Conservation (phyloP, 768 basidiomycete genomes). For the Naganishia friedmannii region DNA sequence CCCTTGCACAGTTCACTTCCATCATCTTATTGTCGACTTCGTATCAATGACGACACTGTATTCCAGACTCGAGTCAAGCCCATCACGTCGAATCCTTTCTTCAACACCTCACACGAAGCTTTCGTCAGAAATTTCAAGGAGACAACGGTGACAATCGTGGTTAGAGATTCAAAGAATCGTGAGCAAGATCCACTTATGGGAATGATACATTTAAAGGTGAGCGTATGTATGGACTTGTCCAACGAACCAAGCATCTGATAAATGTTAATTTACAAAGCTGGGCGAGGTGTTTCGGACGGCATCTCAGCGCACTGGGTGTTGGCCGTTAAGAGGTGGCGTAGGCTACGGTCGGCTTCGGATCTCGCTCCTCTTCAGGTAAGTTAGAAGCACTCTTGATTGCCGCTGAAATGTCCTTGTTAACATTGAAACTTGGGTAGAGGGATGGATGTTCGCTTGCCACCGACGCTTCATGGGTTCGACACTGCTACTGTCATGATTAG, state of each 20-base stretch:
- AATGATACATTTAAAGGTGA: slow-evolving; percentile 25
- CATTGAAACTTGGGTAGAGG: not conserved
- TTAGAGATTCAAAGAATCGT: slow-evolving; percentile 23
- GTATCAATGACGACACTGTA: slow-evolving; percentile 29
- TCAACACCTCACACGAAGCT: slow-evolving; percentile 23
- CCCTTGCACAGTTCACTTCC: slow-evolving; percentile 13
- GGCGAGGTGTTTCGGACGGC: slow-evolving; percentile 19
- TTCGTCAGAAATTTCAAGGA: slow-evolving; percentile 24
- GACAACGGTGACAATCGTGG: slow-evolving; percentile 2
- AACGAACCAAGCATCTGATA: not conserved
- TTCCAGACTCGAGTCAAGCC: slow-evolving; percentile 30
- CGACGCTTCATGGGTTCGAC: slow-evolving; percentile 23
- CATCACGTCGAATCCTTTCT: slow-evolving; percentile 26
- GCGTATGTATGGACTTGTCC: not conserved
- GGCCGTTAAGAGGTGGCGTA: slow-evolving; percentile 16
- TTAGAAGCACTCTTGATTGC: not conserved
- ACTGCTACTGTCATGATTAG: slow-evolving; percentile 18
- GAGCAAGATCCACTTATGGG: slow-evolving; percentile 28
- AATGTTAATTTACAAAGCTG: not conserved
- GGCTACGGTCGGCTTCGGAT: slow-evolving; percentile 26
- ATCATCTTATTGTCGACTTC: slow-evolving; percentile 22
- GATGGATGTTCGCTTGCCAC: slow-evolving; percentile 12
- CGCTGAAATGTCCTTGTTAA: not conserved
- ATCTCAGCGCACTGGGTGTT: slow-evolving; percentile 21
- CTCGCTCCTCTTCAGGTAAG: slow-evolving; percentile 25